Evolutionary conservation across 441 rosid genomes (phyloP).

Genomic region (Arabidopsis hybrid): DNA sequence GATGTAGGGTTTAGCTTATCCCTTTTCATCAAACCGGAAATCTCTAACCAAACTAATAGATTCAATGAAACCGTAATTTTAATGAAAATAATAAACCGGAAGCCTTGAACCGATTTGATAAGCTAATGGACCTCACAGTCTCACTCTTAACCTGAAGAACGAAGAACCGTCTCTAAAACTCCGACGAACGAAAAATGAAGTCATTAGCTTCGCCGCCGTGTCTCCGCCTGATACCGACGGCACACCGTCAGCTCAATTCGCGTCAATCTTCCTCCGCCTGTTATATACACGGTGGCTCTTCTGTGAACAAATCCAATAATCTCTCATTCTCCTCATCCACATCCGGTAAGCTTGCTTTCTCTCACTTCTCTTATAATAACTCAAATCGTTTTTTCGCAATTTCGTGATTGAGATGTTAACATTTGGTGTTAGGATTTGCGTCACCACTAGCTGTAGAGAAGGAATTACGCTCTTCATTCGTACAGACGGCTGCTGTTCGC

Average conservation of each 20-base stretch:
- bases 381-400: background rate
- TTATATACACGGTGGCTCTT: constrained; percentile 14
- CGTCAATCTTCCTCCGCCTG: constrained; percentile 20
- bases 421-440: constrained; percentile 45
- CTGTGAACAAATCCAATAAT: constrained; percentile 31
- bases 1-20: constrained; percentile 33
- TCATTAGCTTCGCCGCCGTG: constrained; percentile 46
- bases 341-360: constrained; percentile 29
- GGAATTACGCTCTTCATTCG: constrained; percentile 45
- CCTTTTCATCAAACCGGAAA: constrained; percentile 11
- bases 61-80: constrained; percentile 1
- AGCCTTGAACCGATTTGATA: constrained; percentile 2
- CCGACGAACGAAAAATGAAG: constrained; percentile 33
- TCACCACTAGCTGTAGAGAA: constrained; percentile 47
- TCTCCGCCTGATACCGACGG: constrained; percentile 42
- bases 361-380: constrained; percentile 19
- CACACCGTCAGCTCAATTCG: constrained; percentile 7
- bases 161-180: background rate
- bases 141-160: constrained; percentile 16
- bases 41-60: constrained; percentile 1
- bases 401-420: background rate
- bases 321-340: constrained; percentile 42
- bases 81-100: constrained; percentile 13
- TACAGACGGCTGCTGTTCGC: constrained; percentile 61
- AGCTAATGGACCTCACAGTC: constrained; percentile 1